phyloP scores from a whole-genome alignment of 176 grass and related monocot genomes.

The Triticum urartu region DNA sequence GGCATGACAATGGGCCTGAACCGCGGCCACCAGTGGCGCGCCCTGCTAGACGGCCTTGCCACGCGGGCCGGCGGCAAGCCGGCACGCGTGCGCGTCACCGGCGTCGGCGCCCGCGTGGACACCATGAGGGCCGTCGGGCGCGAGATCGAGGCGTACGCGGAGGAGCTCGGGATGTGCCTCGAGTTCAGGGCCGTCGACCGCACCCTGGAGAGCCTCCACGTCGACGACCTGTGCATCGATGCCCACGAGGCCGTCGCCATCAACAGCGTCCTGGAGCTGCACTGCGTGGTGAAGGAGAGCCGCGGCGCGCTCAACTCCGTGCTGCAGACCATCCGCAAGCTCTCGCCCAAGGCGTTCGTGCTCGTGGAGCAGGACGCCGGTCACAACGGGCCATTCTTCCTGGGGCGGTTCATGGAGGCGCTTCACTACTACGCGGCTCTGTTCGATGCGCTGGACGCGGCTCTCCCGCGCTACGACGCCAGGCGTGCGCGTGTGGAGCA shows the following conservation, averaged over 20 bases:
- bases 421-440: conserved; percentile 76
- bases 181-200: conserved; percentile 50
- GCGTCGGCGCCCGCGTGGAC: conserved; percentile 36
- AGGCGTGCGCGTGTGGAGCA: conserved; percentile 60
- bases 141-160: conserved; percentile 38
- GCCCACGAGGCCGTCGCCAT: conserved; percentile 47
- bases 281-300: conserved; percentile 79
- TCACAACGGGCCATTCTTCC: conserved; percentile 74
- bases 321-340: conserved; percentile 52
- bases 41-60: conserved; percentile 52
- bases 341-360: conserved; percentile 51
- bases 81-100: conserved; percentile 44
- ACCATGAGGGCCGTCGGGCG: conserved; percentile 36
- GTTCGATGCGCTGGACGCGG: conserved; percentile 69
- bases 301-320: conserved; percentile 64
- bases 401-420: conserved; percentile 78
- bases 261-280: conserved; percentile 67
- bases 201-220: conserved; percentile 48
- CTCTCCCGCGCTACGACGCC: conserved; percentile 60
- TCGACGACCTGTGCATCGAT: conserved; percentile 38
- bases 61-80: conserved; percentile 21
- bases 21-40: conserved; percentile 54
- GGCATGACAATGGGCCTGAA: conserved; percentile 63
- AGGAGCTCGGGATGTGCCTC: conserved; percentile 33
- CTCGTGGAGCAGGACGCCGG: conserved; percentile 74